phyloP scores from a whole-genome alignment of 257 asterid species.

The Primulina tabacum region DNA sequence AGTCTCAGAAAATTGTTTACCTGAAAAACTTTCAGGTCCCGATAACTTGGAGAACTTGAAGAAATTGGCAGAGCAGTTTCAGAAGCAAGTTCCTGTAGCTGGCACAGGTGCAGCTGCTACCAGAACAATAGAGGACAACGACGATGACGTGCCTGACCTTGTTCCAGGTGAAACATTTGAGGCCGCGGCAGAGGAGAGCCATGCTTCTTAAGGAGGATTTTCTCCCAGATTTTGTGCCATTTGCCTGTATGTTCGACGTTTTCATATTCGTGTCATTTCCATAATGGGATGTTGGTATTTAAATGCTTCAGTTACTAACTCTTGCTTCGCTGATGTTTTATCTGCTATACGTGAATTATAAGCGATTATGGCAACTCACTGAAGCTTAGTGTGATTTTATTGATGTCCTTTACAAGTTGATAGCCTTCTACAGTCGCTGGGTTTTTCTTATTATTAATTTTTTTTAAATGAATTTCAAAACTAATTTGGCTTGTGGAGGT shows the following conservation, averaged over 20 bases:
- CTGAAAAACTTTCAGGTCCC: conserved; percentile 39
- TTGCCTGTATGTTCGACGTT: conserved; percentile 28
- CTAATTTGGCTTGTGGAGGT: too few relatives aligned
- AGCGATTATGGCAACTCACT: too few relatives aligned
- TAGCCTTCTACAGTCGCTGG: too few relatives aligned
- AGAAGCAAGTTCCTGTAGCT: conserved; percentile 57
- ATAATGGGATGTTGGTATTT: background rate
- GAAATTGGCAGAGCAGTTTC: conserved; percentile 71
- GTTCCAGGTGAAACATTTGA: conserved; percentile 65
- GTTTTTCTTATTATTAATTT: too few relatives aligned
- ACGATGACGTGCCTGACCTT: conserved; percentile 69
- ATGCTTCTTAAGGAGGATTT: conserved; percentile 27
- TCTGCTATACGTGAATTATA: too few relatives aligned
- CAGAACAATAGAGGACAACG: conserved; percentile 30
- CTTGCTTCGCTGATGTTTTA: too few relatives aligned
- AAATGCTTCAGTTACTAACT: background rate
- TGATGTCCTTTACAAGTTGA: too few relatives aligned
- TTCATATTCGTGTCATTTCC: conserved; percentile 11
- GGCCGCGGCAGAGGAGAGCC: conserved; percentile 62
- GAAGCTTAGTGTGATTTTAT: too few relatives aligned
- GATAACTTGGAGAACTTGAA: conserved; percentile 70
- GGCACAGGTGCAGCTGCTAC: conserved; percentile 33
- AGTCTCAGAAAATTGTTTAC: background rate
- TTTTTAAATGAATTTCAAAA: too few relatives aligned
- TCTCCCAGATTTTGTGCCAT: conserved; percentile 35